Conservation (phyloP, 2,329 filamentous ascomycete genomes). For the Diaporthe nobilis region DNA sequence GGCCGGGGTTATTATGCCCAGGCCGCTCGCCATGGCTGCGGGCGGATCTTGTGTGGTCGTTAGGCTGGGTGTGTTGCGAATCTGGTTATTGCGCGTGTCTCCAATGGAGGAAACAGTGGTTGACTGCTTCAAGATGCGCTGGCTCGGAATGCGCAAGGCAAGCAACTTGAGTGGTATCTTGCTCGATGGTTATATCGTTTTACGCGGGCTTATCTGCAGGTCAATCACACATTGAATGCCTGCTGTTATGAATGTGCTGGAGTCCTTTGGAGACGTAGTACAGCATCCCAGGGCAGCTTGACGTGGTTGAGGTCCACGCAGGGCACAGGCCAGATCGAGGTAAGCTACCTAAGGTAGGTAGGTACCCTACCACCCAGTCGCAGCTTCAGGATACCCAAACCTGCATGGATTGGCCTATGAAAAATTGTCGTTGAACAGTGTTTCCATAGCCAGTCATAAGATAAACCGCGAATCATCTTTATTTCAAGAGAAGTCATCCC, state of each 20-base stretch:
- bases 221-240: neutral
- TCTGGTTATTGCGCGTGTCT: neutral
- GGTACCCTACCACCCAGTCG: neutral
- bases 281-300: neutral
- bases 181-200: neutral
- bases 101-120: neutral
- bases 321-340: too few species aligned
- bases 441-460: neutral
- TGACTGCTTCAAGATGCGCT: neutral
- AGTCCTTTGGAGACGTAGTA: neutral
- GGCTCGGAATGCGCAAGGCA: neutral
- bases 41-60: neutral
- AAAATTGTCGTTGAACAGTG: too few species aligned
- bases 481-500: neutral
- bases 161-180: neutral
- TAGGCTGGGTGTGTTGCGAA: neutral
- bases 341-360: neutral
- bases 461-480: neutral
- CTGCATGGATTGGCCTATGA: too few species aligned
- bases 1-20: conserved; percentile 29
- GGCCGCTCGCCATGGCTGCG: conserved; percentile 36
- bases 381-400: neutral
- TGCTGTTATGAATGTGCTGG: neutral
- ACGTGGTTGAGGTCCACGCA: neutral
- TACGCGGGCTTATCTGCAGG: neutral